A percentile compares a stretch with the other conserved stretches of the same genome.
Conservation (phyloP, 768 basidiomycete species). For the Leccinellum albellum region DNA sequence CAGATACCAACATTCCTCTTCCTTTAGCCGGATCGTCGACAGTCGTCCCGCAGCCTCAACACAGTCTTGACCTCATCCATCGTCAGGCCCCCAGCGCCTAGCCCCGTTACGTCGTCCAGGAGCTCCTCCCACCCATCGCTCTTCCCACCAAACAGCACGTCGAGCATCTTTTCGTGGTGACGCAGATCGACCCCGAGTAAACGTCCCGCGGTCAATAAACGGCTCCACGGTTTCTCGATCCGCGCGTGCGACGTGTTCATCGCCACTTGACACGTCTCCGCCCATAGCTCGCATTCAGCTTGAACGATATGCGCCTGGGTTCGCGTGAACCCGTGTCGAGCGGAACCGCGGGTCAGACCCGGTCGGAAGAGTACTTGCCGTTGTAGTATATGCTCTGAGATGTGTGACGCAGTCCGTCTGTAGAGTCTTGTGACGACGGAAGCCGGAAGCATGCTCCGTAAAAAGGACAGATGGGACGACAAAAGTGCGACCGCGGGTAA, state of each 20-base stretch:
- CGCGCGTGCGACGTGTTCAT: conserved; percentile 45
- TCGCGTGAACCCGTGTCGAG: conserved; percentile 19
- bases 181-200: conserved; percentile 55
- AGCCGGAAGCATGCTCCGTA: conserved; percentile 62
- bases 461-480: conserved; percentile 71
- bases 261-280: conserved; percentile 67
- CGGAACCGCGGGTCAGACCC: conserved; percentile 45
- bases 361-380: conserved; percentile 80
- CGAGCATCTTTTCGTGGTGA: conserved; percentile 30
- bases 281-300: conserved; percentile 79
- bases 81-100: conserved; percentile 60
- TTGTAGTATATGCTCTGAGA: conserved; percentile 78
- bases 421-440: conserved; percentile 61
- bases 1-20: neutral
- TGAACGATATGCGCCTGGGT: conserved; percentile 58
- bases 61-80: conserved; percentile 59
- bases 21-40: conserved; percentile 13
- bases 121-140: conserved; percentile 50
- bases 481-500: conserved; percentile 73
- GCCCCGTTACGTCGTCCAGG: conserved; percentile 40
- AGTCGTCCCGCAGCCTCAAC: conserved; percentile 45
- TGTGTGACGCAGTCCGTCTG: conserved; percentile 62
- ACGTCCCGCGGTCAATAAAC: conserved; percentile 64
- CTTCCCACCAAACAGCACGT: conserved; percentile 14
- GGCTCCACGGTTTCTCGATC: conserved; percentile 74